Base-by-base conservation (phyloP, 768 basidiomycete species). In the Lactarius evosmus region DNA sequence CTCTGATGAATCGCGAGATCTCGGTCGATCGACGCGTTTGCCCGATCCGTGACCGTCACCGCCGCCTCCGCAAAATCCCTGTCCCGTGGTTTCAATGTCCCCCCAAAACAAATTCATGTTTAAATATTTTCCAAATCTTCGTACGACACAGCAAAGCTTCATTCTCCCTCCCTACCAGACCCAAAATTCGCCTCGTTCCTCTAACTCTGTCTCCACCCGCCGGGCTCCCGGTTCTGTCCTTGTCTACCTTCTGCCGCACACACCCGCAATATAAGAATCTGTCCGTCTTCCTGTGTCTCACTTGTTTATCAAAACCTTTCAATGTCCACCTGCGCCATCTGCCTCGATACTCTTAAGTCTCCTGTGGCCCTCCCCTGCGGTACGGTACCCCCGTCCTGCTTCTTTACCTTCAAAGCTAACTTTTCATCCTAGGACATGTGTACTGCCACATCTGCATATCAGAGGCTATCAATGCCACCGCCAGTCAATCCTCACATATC, bases 291-390 rank as follows among this genome's bases (percentile, higher is more conserved):
- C 38, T 22, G 38, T 17, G 11, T 52, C 29, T n/a, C 30, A 29
- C 44, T 44, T 36, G 38, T 51, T 44, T 44, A 34, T 40, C 19
- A 29, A 49, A 51, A 27, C 29, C 54, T 49, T 49, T 12, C 44
- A 19, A 68, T 68, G 67, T 60, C 66, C 19, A 9, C 56, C 36
- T 69, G 68, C 34, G 41, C 66, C 40, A 62, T 69, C 61, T 69
- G 68, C 36, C 62, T 69, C 22, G 68, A 64, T 29, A 19, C 29
- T 5, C 54, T 64, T 17, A 67, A 56, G 7, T 40, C 33, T 14
- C 68, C 68, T 12, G 57, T 61, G 22, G 58, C 68, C 9, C 60
- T 69, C 30, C 68, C 68, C 22, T 69, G 68, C n/a, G 66, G 66
- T 67, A 46, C 58, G 4, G 4, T 60, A 34, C 32, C 6, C n/a